These are phyloP conservation scores for Spinacia oleracea DNA, from an alignment of 179 eudicot species.

Conservation along the genomic window DNA sequence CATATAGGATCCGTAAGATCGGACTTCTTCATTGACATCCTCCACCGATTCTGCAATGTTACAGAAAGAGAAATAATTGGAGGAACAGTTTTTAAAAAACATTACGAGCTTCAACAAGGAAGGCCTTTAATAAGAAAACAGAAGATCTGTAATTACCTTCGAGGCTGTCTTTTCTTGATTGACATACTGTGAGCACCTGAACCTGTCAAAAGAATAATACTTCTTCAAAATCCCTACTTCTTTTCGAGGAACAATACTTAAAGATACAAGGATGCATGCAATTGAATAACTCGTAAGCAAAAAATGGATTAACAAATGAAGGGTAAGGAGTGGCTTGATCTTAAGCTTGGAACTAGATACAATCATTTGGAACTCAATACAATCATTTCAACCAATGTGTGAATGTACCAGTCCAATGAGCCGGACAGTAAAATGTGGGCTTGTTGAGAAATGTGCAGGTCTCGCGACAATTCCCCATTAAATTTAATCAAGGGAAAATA, in stretches of 20 bases:
- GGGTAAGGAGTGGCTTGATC: not conserved
- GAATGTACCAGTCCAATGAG: not conserved
- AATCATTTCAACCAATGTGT: not conserved
- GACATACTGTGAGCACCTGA: slow-evolving; percentile 80
- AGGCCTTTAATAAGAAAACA: not conserved
- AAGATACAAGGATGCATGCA: not conserved
- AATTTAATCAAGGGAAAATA: too few relatives aligned
- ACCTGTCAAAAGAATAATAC: slow-evolving; percentile 45
- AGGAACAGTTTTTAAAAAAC: not conserved
- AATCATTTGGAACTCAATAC: not conserved
- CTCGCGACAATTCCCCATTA: too few relatives aligned
- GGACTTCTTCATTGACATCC: slow-evolving; percentile 47
- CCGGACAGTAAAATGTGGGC: not conserved
- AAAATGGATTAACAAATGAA: not conserved
- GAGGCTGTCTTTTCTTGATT: slow-evolving; percentile 55
- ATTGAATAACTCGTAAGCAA: not conserved
- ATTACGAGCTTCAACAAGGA: not conserved
- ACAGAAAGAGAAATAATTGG: not conserved
- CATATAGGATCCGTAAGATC: slow-evolving; percentile 85
- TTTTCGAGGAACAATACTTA: not conserved
- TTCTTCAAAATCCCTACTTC: not conserved
- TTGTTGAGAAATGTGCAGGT: not conserved
- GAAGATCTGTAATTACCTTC: slow-evolving; percentile 48
- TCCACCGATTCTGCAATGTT: slow-evolving; percentile 54
- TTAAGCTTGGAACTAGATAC: not conserved